Base-by-base conservation (phyloP, 1,284 basidiomycete species). In the Mycosarcoma mackinlayi region DNA sequence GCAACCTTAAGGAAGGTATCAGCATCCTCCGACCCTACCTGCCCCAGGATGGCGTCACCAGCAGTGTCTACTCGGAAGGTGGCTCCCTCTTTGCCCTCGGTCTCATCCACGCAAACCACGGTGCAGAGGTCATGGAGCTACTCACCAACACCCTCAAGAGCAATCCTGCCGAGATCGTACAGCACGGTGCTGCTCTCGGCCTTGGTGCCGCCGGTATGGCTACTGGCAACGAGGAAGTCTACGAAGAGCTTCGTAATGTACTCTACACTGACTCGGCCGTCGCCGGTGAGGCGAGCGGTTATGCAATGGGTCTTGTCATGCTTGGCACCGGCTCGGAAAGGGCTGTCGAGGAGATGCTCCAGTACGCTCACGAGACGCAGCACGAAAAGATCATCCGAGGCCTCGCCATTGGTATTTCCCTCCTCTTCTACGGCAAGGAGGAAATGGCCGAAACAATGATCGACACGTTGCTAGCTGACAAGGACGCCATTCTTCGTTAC, bases 331-430 rank as follows among this genome's bases (percentile, higher is more conserved):
- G 65, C 13, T 77, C 74, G 6, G 70, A 74, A 46, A 61, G 68
- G n/a, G 80, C 79, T 4, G 77, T 80, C 21, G 80, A 81, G 41
- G 81, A 82, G 70, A 82, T 82, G 81, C 70, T 82, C 14, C 78
- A 81, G 70, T 82, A 82, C 51, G 81, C 81, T 1, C 81, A 81
- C 59, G 81, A 82, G 60, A 82, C 81, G 38, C 78, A 80, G 72
- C 81, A 82, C 65, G 80, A 82, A 40, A 82, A 82, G 70, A 82
- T 82, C 71, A 81, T 81, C 45, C 79, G 81, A 33, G 81, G 81
- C 56, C 73, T 82, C 16, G 81, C 81, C 45, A 77, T 82, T 34
- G 81, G 81, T 44, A 69, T 81, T 42, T 75, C 80, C n/a, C 68
- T 82, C 23, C 67, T 82, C 48, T 76, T 79, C 55, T 82, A 82